Percentiles rank a stretch among this genome's conserved stretches.
Evolutionary conservation across 352 stramenopile species (phyloP).

Genomic region (Phytopythium oedochilum): DNA sequence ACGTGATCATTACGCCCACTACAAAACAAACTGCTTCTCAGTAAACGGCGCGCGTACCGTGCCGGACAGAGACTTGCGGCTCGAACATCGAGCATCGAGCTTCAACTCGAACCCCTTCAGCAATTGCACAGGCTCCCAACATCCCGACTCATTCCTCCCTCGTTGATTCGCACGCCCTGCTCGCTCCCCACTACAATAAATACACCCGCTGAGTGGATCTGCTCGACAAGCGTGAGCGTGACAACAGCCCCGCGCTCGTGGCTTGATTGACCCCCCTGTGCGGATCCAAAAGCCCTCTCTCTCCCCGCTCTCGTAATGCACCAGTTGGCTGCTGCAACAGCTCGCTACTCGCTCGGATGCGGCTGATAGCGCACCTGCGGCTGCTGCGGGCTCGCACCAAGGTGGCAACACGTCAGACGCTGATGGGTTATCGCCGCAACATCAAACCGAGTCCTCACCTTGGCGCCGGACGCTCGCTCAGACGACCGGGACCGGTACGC

Average conservation of each 20-base stretch:
- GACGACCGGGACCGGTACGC: constrained; percentile 15
- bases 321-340: not conserved
- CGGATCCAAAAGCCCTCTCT: too few species aligned
- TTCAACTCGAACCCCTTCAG: not conserved
- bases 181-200: not conserved
- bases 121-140: too few species aligned
- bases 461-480: constrained; percentile 15
- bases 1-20: not conserved
- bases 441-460: not conserved
- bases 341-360: not conserved
- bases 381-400: not conserved
- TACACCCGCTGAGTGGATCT: not conserved
- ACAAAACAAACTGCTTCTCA: not conserved
- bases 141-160: not conserved
- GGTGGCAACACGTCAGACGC: not conserved
- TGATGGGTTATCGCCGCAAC: too few species aligned
- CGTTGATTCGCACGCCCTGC: not conserved
- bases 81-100: not conserved
- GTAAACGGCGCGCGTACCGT: not conserved
- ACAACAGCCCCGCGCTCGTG: too few species aligned
- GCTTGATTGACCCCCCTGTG: not conserved
- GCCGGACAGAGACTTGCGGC: not conserved
- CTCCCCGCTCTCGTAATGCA: too few species aligned
- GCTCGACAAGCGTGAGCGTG: too few species aligned
- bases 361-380: not conserved